Evolutionary conservation across 1,139 yeast genomes (phyloP).

Genomic region (Pichia sp.): DNA sequence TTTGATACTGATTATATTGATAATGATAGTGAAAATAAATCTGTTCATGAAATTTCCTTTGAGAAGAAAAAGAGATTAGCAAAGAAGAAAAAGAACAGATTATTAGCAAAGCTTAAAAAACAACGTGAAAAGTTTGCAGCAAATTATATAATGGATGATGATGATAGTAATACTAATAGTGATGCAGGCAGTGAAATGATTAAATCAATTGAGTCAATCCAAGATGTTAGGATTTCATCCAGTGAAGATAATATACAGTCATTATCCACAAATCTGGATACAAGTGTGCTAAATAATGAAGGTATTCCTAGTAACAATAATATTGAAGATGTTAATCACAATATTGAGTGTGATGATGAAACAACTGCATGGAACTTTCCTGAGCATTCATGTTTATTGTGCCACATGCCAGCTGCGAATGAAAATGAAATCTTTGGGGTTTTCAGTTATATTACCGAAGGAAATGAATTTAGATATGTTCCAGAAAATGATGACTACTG

Average conservation of each 20-base stretch:
- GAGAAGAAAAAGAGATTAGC: slow-evolving; percentile 44
- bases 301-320: too few relatives aligned
- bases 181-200: slow-evolving; percentile 17
- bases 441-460: slow-evolving; percentile 50
- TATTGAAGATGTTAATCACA: slow-evolving; percentile 17
- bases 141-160: slow-evolving; percentile 27
- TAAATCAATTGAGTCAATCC: slow-evolving; percentile 26
- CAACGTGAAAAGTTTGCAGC: slow-evolving; percentile 35
- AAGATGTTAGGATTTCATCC: slow-evolving; percentile 28
- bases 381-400: slow-evolving; percentile 74
- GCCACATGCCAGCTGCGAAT: slow-evolving; percentile 68
- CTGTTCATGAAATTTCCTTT: slow-evolving; percentile 12
- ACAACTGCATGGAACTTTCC: slow-evolving; percentile 60
- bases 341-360: slow-evolving; percentile 22
- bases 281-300: not conserved
- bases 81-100: slow-evolving; percentile 40
- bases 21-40: slow-evolving; percentile 4
- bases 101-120: slow-evolving; percentile 47
- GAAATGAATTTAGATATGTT: slow-evolving; percentile 55
- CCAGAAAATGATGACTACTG: slow-evolving; percentile 63
- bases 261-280: not conserved
- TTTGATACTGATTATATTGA: slow-evolving; percentile 4
- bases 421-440: slow-evolving; percentile 72
- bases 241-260: slow-evolving; percentile 16
- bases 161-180: slow-evolving; percentile 1